A percentile compares a stretch with the other conserved stretches of the same genome.
phyloP scores from a whole-genome alignment of 1,139 yeast species.

The Ogataea hybrid region DNA sequence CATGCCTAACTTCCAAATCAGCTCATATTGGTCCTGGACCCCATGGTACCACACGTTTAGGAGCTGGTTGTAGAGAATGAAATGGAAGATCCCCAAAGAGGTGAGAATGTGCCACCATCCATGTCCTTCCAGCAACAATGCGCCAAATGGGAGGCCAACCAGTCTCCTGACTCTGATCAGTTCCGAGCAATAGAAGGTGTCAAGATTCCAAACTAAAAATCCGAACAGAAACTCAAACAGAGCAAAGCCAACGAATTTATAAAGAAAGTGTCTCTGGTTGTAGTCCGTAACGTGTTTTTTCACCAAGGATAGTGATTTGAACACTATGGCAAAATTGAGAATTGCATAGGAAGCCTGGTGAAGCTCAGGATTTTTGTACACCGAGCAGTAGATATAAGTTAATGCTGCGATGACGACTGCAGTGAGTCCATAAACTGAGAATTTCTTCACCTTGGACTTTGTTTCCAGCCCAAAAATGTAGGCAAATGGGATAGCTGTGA shows the following conservation, averaged over 20 bases:
- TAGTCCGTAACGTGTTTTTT: slow-evolving; percentile 23
- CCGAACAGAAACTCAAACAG: slow-evolving; percentile 59
- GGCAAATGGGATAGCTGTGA: slow-evolving; percentile 95
- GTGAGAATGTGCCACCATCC: slow-evolving; percentile 98
- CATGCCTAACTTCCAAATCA: slow-evolving; percentile 29
- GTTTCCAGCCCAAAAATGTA: slow-evolving; percentile 68
- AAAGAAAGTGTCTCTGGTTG: slow-evolving; percentile 20
- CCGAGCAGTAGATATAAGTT: slow-evolving; percentile 59
- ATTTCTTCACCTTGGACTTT: slow-evolving; percentile 35
- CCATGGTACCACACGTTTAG: slow-evolving; percentile 31
- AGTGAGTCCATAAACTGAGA: slow-evolving; percentile 38
- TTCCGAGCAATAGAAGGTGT: slow-evolving; percentile 69
- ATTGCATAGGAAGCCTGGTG: slow-evolving; percentile 79
- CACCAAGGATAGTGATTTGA: slow-evolving; percentile 28
- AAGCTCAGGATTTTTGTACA: slow-evolving; percentile 76
- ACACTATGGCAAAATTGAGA: slow-evolving; percentile 43
- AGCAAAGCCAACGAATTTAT: slow-evolving; percentile 28
- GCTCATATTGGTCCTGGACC: slow-evolving; percentile 25
- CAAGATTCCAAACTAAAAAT: slow-evolving; percentile 80
- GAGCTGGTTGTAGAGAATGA: slow-evolving; percentile 32
- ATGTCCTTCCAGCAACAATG: slow-evolving; percentile 86
- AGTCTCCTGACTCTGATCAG: slow-evolving; percentile 63
- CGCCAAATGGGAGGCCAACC: slow-evolving; percentile 84
- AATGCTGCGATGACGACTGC: slow-evolving; percentile 52
- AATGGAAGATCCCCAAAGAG: slow-evolving; percentile 58